Percentiles rank a stretch among this genome's conserved stretches.
Conservation (phyloP, 1,139 yeast species). For the Yamadazyma buinensis region DNA sequence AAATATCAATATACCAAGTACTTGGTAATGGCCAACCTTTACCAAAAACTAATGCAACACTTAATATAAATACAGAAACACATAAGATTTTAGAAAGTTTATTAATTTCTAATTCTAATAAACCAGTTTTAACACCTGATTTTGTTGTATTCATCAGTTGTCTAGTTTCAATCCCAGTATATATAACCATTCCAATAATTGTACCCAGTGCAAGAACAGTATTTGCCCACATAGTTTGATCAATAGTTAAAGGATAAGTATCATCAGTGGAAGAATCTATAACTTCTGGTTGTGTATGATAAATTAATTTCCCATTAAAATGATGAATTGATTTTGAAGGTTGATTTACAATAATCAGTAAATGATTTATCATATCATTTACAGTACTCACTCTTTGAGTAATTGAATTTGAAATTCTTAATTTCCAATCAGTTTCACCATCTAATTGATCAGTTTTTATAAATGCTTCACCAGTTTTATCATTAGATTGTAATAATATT, state of each 20-base stretch:
- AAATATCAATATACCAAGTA: constrained; percentile 83
- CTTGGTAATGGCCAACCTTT: constrained; percentile 64
- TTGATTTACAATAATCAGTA: constrained; percentile 62
- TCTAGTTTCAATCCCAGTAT: constrained; percentile 91
- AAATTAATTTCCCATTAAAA: constrained; percentile 69
- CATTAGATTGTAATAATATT: constrained; percentile 80
- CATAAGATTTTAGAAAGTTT: constrained; percentile 84
- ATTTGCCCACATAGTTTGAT: constrained; percentile 97
- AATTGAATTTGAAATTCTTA: constrained; percentile 68
- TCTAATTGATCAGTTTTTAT: constrained; percentile 96
- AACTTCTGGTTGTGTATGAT: constrained; percentile 22
- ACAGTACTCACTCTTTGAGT: constrained; percentile 59
- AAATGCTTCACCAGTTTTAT: constrained; percentile 80
- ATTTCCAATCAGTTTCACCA: constrained; percentile 99
- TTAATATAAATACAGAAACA: constrained; percentile 74
- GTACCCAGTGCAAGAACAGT: constrained; percentile 94
- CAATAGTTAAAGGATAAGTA: constrained; percentile 70
- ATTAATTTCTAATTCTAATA: constrained; percentile 88
- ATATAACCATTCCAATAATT: constrained; percentile 81
- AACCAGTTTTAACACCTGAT: constrained; percentile 87
- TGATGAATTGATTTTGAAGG: constrained; percentile 83
- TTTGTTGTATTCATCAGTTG: constrained; percentile 90
- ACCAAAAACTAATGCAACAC: constrained; percentile 72
- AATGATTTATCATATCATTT: constrained; percentile 27
- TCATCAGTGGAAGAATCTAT: constrained; percentile 24